A percentile compares a stretch with the other conserved stretches of the same genome.
These are phyloP conservation scores for Ophioceras dolichostomum DNA, from an alignment of 2,329 filamentous ascomycete genomes.

Conservation along the genomic window DNA sequence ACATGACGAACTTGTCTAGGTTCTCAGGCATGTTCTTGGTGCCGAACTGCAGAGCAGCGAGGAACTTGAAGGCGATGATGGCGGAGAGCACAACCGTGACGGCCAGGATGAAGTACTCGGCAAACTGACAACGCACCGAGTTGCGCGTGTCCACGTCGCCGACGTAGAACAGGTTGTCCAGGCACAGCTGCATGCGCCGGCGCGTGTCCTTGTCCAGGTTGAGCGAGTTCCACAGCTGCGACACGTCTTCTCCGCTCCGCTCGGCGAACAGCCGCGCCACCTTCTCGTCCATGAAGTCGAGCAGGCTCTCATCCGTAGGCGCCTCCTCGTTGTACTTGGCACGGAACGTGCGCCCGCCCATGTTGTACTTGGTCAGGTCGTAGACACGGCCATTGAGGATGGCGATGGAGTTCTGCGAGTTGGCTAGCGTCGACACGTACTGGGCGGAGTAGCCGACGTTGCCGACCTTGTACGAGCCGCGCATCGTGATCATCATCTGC, in stretches of 20 bases:
- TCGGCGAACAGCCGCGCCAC: constrained; percentile 69
- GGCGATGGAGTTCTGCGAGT: constrained; percentile 56
- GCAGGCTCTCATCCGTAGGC: constrained; percentile 28
- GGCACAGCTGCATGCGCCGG: constrained; percentile 62
- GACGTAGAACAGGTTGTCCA: constrained; percentile 92
- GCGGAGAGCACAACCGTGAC: constrained; percentile 69
- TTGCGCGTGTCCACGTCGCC: constrained; percentile 86
- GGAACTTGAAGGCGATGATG: constrained; percentile 91
- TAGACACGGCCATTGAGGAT: constrained; percentile 74
- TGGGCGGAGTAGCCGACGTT: constrained; percentile 70
- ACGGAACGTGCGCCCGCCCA: constrained; percentile 57
- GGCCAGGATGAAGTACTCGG: constrained; percentile 77
- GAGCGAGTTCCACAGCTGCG: constrained; percentile 69
- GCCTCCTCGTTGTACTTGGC: constrained; percentile 38
- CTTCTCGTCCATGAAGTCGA: constrained; percentile 68
- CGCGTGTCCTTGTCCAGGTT: constrained; percentile 43
- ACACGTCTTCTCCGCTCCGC: constrained; percentile 67
- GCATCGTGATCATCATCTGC: constrained; percentile 73
- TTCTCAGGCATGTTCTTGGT: constrained; percentile 88
- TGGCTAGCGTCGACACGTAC: constrained; percentile 62
- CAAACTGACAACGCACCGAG: constrained; percentile 73
- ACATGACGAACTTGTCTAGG: constrained; percentile 96
- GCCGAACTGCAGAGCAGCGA: constrained; percentile 89
- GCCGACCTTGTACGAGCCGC: constrained; percentile 72
- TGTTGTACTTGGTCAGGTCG: constrained; percentile 74